Evolutionary conservation across 177 flowering plant species (phyloP).

Genomic region (Vitis hybrid): DNA sequence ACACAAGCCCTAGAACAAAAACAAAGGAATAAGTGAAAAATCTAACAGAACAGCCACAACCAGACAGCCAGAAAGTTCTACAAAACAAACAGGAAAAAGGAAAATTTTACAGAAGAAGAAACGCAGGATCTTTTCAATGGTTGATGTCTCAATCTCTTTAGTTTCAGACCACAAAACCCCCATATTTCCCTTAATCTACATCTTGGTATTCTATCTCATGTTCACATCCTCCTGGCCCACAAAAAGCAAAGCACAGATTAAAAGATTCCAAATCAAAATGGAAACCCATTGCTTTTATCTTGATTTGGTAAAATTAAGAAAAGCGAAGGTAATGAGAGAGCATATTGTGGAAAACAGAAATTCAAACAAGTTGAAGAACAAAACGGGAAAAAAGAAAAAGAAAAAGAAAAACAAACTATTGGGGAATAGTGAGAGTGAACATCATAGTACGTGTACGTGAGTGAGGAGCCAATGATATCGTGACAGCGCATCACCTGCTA

Average conservation of each 20-base stretch:
- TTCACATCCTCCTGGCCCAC: background rate
- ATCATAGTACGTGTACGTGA: slow-evolving; percentile 31
- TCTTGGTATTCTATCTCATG: background rate
- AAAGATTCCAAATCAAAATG: background rate
- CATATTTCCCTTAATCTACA: background rate
- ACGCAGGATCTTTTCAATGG: background rate
- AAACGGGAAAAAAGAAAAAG: too few species aligned
- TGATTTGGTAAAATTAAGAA: slow-evolving; percentile 24
- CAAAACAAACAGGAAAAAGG: too few species aligned
- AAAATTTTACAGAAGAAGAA: background rate
- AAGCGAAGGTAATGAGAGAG: slow-evolving; percentile 1
- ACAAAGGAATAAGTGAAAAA: too few species aligned
- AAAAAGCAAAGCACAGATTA: slow-evolving; percentile 3
- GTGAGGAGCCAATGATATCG: background rate
- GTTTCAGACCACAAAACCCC: slow-evolving; percentile 8
- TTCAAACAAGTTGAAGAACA: background rate
- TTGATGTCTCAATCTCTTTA: slow-evolving; percentile 13
- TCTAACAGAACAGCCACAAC: too few species aligned
- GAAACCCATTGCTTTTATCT: slow-evolving; percentile 7
- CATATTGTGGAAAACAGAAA: background rate
- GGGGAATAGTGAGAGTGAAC: background rate
- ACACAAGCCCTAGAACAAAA: too few species aligned
- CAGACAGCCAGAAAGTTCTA: too few species aligned
- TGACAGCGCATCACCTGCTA: slow-evolving; percentile 1
- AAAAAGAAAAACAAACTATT: background rate